Percentiles rank a stretch among this genome's conserved stretches.
Evolutionary conservation across 441 rosid species (phyloP).

Genomic region (Syzygium syzygioides): DNA sequence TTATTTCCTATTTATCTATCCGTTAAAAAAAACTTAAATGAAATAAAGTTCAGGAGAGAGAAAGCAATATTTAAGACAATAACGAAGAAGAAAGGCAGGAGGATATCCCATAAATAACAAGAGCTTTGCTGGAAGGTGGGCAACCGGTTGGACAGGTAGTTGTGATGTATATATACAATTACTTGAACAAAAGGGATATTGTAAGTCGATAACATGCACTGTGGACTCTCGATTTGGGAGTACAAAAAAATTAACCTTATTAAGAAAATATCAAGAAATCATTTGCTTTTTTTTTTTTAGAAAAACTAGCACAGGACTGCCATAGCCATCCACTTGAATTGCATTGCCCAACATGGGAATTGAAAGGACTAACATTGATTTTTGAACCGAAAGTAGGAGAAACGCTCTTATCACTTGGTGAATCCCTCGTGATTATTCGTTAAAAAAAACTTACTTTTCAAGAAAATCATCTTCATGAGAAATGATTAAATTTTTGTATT

Average conservation of each 20-base stretch:
- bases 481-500: neutral
- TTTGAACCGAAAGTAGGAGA: neutral
- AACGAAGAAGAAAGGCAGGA: neutral
- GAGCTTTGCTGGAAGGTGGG: too few relatives aligned
- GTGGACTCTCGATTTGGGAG: neutral
- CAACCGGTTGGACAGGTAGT: too few relatives aligned
- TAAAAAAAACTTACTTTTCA: too few relatives aligned
- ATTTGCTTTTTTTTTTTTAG: neutral
- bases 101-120: too few relatives aligned
- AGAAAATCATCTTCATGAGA: neutral
- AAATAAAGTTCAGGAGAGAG: neutral
- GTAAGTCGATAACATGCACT: neutral
- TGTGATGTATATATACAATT: neutral
- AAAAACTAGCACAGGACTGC: neutral
- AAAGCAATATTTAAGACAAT: neutral
- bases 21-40: rapidly evolving
- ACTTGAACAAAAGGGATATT: neutral
- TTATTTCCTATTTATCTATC: neutral
- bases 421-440: neutral
- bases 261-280: neutral
- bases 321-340: neutral
- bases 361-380: neutral
- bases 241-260: neutral
- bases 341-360: neutral
- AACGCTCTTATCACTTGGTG: neutral